phyloP scores from a whole-genome alignment of 73 alveolate species.

The Stentor roeselii region DNA sequence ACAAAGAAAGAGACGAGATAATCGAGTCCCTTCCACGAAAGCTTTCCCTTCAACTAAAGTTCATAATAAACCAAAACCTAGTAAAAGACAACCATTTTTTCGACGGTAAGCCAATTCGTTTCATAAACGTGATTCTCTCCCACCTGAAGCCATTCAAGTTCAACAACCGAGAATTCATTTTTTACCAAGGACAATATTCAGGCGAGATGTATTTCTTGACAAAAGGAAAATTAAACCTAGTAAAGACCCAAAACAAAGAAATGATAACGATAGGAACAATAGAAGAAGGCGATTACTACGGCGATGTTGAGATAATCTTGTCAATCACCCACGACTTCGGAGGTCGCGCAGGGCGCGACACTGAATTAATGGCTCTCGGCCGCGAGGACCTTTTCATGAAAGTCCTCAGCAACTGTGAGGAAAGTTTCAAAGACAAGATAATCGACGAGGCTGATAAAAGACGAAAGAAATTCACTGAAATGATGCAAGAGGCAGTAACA shows the following conservation, averaged over 20 bases:
- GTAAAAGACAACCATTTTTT: conserved; percentile 49
- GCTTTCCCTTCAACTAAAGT: conserved; percentile 52
- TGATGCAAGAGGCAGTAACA: not conserved
- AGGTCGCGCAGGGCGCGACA: not conserved
- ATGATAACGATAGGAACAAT: conserved; percentile 39
- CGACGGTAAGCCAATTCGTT: conserved; percentile 42
- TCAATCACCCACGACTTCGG: not conserved
- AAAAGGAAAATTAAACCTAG: conserved; percentile 41
- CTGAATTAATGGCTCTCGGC: not conserved
- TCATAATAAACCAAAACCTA: conserved; percentile 51
- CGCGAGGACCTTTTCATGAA: not conserved
- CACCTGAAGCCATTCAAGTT: conserved; percentile 58
- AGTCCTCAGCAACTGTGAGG: not conserved
- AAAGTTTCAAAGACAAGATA: not conserved
- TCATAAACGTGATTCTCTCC: conserved; percentile 65
- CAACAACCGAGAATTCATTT: conserved; percentile 44
- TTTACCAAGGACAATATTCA: conserved; percentile 62
- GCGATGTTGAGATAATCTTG: conserved; percentile 52
- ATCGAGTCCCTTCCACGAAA: conserved; percentile 60
- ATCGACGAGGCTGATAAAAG: not conserved
- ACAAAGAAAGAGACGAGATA: conserved; percentile 59
- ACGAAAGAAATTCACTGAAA: not conserved
- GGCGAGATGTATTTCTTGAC: conserved; percentile 58
- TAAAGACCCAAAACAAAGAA: conserved; percentile 15
- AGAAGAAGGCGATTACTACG: conserved; percentile 64